Base-by-base conservation (phyloP, 1,284 basidiomycete species). In the Trametes polyzona region DNA sequence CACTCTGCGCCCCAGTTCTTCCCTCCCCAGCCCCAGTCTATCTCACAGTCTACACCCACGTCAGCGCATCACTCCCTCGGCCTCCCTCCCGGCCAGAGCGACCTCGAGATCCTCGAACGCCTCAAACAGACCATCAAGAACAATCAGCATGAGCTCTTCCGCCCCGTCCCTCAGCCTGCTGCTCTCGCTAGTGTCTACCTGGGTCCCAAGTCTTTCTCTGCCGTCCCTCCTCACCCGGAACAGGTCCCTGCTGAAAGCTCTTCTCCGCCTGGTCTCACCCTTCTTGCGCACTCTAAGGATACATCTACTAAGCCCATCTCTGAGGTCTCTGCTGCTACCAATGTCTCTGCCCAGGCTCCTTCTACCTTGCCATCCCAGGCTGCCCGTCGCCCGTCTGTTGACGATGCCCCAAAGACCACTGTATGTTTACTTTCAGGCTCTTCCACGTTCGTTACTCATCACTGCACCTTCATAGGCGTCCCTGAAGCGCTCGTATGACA, bases 61-160 rank as follows among this genome's bases (percentile, higher is more conserved):
- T 51, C 55, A 14, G 32, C 46, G 40, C 61, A 55, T 9, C 64
- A 53, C 40, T n/a, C n/a, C n/a, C n/a, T n/a, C n/a, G 36, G 53
- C 19, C 58, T 64, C 8, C 65, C 68, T 2, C 59, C 67, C 37
- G 73, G 71, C 12, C 75, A 82, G 64, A 81, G 76, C 65, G 88
- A 90, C 73, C 78, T 90, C 58, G 86, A 88, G 68, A 79, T 83
- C 42, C 78, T 90, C 57, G 83, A 90, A 71, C 83, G 83, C 54
- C 81, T 91, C 68, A 91, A 91, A 71, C 75, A 82, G 35, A 76
- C 81, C 52, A 90, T 91, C 71, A 87, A 84, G 67, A 80, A 76
- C 36, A 82, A 83, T 52, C 88, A 91, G 65, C 88, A 91, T 68
- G 82, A 86, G 51, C 75, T 84, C 61, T 91, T 83, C 67, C 81